Conservation (phyloP, 352 stramenopile genomes). For the Discostella stelligera region DNA sequence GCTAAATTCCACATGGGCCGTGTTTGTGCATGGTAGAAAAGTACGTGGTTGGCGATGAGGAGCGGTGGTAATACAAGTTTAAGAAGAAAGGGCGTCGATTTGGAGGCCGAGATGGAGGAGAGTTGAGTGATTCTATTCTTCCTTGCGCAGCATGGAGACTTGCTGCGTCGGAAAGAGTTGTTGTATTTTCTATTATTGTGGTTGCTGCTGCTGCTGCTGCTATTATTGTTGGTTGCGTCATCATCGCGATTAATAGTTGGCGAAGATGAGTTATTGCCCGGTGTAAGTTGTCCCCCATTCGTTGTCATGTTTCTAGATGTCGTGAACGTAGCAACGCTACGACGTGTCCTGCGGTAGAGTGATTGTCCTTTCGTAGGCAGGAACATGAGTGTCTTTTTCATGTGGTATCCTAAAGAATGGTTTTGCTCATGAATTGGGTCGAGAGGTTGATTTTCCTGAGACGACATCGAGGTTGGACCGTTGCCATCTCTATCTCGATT, state of each 20-base stretch:
- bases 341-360: background rate
- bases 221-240: background rate
- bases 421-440: background rate
- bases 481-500: background rate
- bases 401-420: background rate
- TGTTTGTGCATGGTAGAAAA: conserved; percentile 77
- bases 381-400: background rate
- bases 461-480: background rate
- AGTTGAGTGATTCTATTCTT: conserved; percentile 12
- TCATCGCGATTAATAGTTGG: background rate
- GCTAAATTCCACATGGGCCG: conserved; percentile 77
- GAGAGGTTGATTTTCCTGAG: background rate
- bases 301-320: conserved; percentile 1
- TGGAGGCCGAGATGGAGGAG: conserved; percentile 47
- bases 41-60: conserved; percentile 56
- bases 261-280: background rate
- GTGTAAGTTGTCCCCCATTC: background rate
- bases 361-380: background rate
- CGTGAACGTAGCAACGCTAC: background rate
- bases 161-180: background rate
- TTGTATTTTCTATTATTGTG: background rate
- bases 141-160: background rate
- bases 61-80: conserved; percentile 56
- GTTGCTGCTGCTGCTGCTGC: no score
- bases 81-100: conserved; percentile 43